Conservation (phyloP, 2,329 filamentous ascomycete genomes). For the Samsoniella hepiali region DNA sequence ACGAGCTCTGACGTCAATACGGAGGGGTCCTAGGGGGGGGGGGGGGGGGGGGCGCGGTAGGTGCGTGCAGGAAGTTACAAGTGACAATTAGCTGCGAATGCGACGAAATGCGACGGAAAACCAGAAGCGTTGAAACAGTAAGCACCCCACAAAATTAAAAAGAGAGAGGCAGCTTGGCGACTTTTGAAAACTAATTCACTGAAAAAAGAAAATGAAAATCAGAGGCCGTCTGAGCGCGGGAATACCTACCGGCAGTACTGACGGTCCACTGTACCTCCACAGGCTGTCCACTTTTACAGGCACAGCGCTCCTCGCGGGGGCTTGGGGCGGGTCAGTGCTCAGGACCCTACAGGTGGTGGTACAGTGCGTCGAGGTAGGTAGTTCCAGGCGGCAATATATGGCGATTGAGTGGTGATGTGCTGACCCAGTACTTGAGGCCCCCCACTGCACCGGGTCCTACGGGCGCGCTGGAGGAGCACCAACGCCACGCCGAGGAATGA, state of each 20-base stretch:
- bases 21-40: no score
- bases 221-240: neutral
- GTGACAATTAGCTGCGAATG: neutral
- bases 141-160: neutral
- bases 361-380: no score
- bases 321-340: slow-evolving; percentile 3
- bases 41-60: no score
- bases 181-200: neutral
- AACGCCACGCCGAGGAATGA: no score
- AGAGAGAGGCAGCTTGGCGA: neutral
- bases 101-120: slow-evolving; percentile 4
- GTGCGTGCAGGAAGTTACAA: neutral
- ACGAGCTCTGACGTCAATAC: no score
- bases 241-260: neutral
- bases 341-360: neutral
- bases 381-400: no score
- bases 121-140: neutral
- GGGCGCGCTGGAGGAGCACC: no score
- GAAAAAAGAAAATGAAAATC: neutral
- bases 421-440: no score
- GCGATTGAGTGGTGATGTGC: no score
- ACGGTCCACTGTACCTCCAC: neutral
- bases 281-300: slow-evolving; percentile 3
- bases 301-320: neutral
- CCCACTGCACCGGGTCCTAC: no score